Evolutionary conservation across 306 rosid species (phyloP).

Genomic region (Cajanus cajan): DNA sequence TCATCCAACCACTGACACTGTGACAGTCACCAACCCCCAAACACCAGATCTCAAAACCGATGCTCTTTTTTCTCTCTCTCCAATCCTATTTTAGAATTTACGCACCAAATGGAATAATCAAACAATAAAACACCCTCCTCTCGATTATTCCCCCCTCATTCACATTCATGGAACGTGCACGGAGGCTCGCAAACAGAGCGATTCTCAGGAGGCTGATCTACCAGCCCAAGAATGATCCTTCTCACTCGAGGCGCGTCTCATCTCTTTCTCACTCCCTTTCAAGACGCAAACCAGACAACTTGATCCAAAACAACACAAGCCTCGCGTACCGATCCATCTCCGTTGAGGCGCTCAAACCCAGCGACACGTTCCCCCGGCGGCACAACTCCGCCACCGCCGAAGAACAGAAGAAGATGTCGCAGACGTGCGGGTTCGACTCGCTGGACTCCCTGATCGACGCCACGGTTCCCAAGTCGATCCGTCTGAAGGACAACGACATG

Average conservation of each 20-base stretch:
- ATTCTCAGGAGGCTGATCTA: slow-evolving; percentile 71
- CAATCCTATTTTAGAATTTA: no score
- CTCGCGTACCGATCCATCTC: slow-evolving; percentile 66
- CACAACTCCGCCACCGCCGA: slow-evolving; percentile 91
- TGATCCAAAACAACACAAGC: background rate
- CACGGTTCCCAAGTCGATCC: slow-evolving; percentile 89
- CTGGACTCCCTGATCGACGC: slow-evolving; percentile 81
- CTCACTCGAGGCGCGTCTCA: slow-evolving; percentile 68
- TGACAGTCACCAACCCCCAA: no score
- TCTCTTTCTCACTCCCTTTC: slow-evolving; percentile 53
- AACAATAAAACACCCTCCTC: no score
- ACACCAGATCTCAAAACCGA: no score
- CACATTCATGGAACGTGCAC: slow-evolving; percentile 81
- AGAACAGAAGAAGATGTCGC: slow-evolving; percentile 77
- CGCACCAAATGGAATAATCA: background rate
- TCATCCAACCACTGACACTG: no score
- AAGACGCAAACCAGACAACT: slow-evolving; percentile 40
- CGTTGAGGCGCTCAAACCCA: slow-evolving; percentile 75
- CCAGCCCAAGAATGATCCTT: slow-evolving; percentile 55
- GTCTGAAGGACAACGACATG: slow-evolving; percentile 60
- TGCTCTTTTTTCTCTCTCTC: no score
- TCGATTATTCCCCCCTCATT: background rate
- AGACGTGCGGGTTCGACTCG: slow-evolving; percentile 50
- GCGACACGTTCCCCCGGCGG: slow-evolving; percentile 89
- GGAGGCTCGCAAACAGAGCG: slow-evolving; percentile 81